Evolutionary conservation across 2,329 filamentous ascomycete genomes (phyloP).

Genomic region (Fusarium setosum): DNA sequence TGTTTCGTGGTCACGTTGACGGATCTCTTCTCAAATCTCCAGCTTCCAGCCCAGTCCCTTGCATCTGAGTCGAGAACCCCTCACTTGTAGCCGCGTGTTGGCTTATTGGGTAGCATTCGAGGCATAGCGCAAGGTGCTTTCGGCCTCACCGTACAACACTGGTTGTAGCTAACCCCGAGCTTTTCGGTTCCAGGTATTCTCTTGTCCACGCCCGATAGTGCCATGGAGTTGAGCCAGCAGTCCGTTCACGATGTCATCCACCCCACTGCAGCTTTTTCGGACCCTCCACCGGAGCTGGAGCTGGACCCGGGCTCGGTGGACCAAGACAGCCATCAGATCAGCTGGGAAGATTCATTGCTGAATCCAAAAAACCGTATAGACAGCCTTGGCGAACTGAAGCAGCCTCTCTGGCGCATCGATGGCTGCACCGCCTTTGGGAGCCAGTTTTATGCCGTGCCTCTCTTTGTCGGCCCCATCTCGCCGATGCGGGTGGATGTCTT

Average conservation of each 20-base stretch:
- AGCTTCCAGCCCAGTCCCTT: slow-evolving; percentile 22
- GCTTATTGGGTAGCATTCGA: slow-evolving; percentile 27
- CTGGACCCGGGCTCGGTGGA: slow-evolving; percentile 1
- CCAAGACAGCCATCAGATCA: slow-evolving; percentile 6
- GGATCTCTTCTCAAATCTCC: slow-evolving; percentile 4
- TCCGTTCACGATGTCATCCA: slow-evolving; percentile 68
- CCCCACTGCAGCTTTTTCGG: slow-evolving; percentile 65
- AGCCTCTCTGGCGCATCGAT: slow-evolving; percentile 68
- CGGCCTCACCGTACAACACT: slow-evolving; percentile 31
- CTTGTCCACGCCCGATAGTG: slow-evolving; percentile 20
- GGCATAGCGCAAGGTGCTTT: slow-evolving; percentile 34
- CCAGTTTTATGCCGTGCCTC: slow-evolving; percentile 67
- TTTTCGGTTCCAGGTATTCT: slow-evolving; percentile 10
- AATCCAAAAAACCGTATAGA: slow-evolving; percentile 72
- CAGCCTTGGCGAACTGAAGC: slow-evolving; percentile 58
- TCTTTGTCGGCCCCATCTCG: slow-evolving; percentile 58
- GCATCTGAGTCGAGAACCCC: slow-evolving; percentile 31
- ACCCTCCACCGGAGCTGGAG: slow-evolving; percentile 3
- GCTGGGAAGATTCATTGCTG: slow-evolving; percentile 62
- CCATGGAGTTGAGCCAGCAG: slow-evolving; percentile 65
- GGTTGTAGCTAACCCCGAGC: slow-evolving; percentile 20
- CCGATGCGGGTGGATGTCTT: slow-evolving; percentile 70
- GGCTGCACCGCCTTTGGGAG: slow-evolving; percentile 67
- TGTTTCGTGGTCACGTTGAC: slow-evolving; percentile 19
- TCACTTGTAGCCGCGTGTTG: slow-evolving; percentile 23